These are phyloP conservation scores for Nitzschia sp. DNA, from an alignment of 108 stramenopile genomes.

Conservation along the genomic window DNA sequence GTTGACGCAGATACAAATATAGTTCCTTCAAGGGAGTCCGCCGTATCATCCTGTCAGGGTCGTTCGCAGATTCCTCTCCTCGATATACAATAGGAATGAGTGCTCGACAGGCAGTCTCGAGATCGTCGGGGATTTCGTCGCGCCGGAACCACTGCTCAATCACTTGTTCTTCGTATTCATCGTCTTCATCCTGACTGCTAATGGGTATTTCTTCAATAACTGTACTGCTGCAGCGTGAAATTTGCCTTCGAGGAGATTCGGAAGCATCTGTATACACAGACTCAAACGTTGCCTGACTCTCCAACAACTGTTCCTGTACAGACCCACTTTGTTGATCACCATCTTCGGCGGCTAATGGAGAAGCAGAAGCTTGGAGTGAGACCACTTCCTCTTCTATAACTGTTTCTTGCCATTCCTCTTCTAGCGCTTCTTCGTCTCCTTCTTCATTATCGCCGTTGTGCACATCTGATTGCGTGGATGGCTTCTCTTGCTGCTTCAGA, in stretches of 20 bases:
- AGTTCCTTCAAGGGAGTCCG: slow-evolving; percentile 22
- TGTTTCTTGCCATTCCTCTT: not conserved
- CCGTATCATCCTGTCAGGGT: slow-evolving; percentile 14
- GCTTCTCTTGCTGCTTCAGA: not conserved
- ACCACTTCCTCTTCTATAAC: not conserved
- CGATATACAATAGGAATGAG: slow-evolving; percentile 18
- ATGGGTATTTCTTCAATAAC: not conserved
- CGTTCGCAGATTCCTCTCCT: slow-evolving; percentile 23
- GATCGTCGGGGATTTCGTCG: slow-evolving; percentile 14
- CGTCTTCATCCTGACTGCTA: slow-evolving; percentile 1
- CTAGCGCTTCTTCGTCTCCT: not conserved
- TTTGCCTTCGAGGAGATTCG: not conserved
- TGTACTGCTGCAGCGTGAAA: not conserved
- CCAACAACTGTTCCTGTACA: not conserved
- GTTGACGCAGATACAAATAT: slow-evolving; percentile 32
- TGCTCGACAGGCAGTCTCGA: slow-evolving; percentile 9
- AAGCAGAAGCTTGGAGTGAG: not conserved
- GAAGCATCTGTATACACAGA: not conserved
- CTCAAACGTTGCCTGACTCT: not conserved
- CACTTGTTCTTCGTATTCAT: slow-evolving; percentile 31
- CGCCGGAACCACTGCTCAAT: slow-evolving; percentile 21
- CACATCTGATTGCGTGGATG: not conserved
- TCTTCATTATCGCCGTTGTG: slow-evolving; percentile 11
- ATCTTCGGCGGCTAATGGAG: not conserved
- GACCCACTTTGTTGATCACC: not conserved